Evolutionary conservation across 371 early-diverging fungal species (phyloP), one percentile per base, ranked within the genome.

Genomic region (Coemansia sp.): DNA sequence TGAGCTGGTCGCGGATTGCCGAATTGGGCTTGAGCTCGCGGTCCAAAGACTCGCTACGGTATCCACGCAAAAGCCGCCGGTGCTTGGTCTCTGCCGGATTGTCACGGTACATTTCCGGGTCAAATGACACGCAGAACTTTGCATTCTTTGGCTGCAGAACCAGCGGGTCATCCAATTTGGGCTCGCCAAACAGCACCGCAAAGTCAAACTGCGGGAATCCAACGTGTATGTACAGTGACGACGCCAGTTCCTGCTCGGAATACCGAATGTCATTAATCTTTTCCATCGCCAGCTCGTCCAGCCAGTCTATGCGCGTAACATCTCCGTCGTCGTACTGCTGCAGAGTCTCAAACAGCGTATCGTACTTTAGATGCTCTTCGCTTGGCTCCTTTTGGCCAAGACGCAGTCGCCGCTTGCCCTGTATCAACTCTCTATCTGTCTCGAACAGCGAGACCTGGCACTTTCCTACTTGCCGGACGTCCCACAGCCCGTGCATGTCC

Each of bases 51-150:
- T 93, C 94, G 78, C 90, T 93, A 11, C 95, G 87, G 82, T 96
- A 95, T 64, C 92, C 90, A 57, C 99, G 86, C 12, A 91, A 90
- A 30, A 98, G 79, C 40, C 93, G 86, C n/a, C 97, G 86, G 80
- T 98, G 97, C 72, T 97, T 97, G n/a, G 87, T 91, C 80, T 98
- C 99, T 0, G 94, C 94, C 0, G 93, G 93, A 71, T 98, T 97
- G 67, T 93, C 93, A 14, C 90, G 79, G 40, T 82, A 73, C 59
- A 89, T 84, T 65, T 93, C 94, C 2, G 90, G 87, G 71, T 94
- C 94, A 64, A 78, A 72, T 2, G 81, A 69, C 51, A 70, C 47
- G 53, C 72, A 71, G 57, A 69, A 71, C 20, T 68, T 65, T 12
- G 78, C 74, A 20, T 64, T 25, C 5, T 62, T 30, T 11, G 82